phyloP scores from a whole-genome alignment of 2,329 filamentous ascomycete species.

The Fusarium dlaminii region DNA sequence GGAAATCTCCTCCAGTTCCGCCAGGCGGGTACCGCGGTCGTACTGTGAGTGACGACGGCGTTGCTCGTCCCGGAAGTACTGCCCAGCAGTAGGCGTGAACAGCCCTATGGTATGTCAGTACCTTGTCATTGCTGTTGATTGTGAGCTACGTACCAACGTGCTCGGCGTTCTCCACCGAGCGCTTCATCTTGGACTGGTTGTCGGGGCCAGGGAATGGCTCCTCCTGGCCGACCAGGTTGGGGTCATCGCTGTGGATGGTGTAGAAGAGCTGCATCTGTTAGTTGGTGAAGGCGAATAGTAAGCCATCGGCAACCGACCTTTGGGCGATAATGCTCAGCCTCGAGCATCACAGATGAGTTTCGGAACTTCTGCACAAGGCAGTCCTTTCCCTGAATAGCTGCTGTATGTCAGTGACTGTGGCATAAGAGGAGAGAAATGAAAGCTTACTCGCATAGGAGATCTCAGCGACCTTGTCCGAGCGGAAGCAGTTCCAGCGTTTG shows the following conservation, averaged over 20 bases:
- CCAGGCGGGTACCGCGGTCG: constrained; percentile 81
- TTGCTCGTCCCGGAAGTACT: constrained; percentile 78
- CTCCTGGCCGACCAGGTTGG: constrained; percentile 72
- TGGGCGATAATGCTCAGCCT: constrained; percentile 81
- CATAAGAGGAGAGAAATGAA: rapidly evolving
- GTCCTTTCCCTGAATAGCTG: constrained; percentile 91
- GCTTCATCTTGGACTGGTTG: constrained; percentile 87
- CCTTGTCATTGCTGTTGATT: not conserved
- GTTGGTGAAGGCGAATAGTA: not conserved
- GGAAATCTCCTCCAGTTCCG: constrained; percentile 71
- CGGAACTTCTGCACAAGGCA: constrained; percentile 94
- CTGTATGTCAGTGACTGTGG: constrained; percentile 38
- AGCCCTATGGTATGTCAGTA: constrained; percentile 65
- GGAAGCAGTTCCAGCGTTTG: constrained; percentile 81
- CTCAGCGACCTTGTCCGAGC: constrained; percentile 85
- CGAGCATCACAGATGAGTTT: constrained; percentile 95
- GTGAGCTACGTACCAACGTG: constrained; percentile 72
- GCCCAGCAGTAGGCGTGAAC: constrained; percentile 81
- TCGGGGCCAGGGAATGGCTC: constrained; percentile 81
- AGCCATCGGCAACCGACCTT: constrained; percentile 64
- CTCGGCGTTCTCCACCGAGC: constrained; percentile 87
- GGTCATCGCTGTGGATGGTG: constrained; percentile 58
- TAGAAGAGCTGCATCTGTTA: constrained; percentile 58
- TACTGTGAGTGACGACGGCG: constrained; percentile 80
- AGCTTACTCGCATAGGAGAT: constrained; percentile 92